Base-by-base conservation (phyloP, 805 yeast genomes). In the Wickerhamiella bombiphila region DNA sequence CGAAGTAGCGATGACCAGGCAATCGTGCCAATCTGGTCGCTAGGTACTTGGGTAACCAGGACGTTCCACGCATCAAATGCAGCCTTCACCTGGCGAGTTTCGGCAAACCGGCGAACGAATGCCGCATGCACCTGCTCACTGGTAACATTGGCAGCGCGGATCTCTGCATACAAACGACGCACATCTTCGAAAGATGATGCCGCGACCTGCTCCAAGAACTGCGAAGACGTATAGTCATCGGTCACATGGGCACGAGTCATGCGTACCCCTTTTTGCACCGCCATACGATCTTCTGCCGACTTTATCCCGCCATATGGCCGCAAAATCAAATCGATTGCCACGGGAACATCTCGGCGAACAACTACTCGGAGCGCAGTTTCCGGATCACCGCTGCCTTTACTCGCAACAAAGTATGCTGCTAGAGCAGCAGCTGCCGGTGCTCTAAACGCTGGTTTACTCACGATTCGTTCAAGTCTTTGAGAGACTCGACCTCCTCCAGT, bases 1-100 rank as follows among this genome's bases (percentile, higher is more conserved):
- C 66, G 59, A 36, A 80, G 56, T 21, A 77, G 61, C 36, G 69
- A 63, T 37, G 75, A 74, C 83, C 83, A 80, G 1, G 73, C 54
- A 0, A 54, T 46, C n/a, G 64, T 46, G 3, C 66, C 54, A n/a
- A 73, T 73, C 1, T 43, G 43, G 5, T 52, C 47, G 5, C 30
- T 17, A 6, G 29, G 32, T 16, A 29, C 31, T 2, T 19, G 4
- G 8, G 53, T 43, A 20, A 66, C 45, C 58, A 77, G 52, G 31
- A 57, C 60, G 42, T 68, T 69, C 71, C 80, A 76, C 1, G 71
- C 52, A 8, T 56, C 56, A 32, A 52, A 53, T 14, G 61, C 55
- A 21, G 26, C 33, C 13, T 48, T 43, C 2, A 43, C 40, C 31
- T 50, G 48, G 6, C 51, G 39, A 11, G 50, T 43, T 34, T 54